Conservation (phyloP, 495 filamentous ascomycete genomes). For the Neurospora sp. region DNA sequence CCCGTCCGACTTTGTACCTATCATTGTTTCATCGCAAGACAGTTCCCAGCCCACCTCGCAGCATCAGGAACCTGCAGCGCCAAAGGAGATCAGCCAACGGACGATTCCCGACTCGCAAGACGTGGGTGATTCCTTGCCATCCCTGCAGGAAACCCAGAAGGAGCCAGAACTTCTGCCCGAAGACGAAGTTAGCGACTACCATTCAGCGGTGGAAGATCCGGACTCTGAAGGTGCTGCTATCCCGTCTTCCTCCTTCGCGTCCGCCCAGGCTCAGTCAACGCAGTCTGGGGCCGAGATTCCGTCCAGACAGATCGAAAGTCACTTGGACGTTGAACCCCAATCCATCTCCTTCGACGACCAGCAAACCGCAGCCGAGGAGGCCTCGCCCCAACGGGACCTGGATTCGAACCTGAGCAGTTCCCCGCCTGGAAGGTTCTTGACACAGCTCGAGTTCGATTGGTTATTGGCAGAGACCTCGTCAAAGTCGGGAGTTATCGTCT, state of each 20-base stretch:
- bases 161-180: not conserved
- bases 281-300: constrained; percentile 10
- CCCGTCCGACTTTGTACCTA: constrained; percentile 5
- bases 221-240: not conserved
- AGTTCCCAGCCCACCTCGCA: not conserved
- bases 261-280: not conserved
- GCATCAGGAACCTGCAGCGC: not conserved
- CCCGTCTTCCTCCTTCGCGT: not conserved
- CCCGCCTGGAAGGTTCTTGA: not conserved
- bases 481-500: not conserved
- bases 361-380: not conserved
- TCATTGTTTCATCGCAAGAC: not conserved
- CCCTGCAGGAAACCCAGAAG: not conserved
- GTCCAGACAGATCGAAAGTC: constrained; percentile 11
- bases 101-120: constrained; percentile 26
- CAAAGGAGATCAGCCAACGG: constrained; percentile 6
- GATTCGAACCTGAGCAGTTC: not conserved
- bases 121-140: constrained; percentile 4
- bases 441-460: not conserved
- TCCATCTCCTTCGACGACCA: not conserved
- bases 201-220: not conserved
- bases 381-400: not conserved
- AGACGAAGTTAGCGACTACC: not conserved
- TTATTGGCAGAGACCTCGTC: not conserved
- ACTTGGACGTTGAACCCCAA: not conserved